phyloP scores from a whole-genome alignment of 2,329 filamentous ascomycete species.

The Epichloe aotearoae region DNA sequence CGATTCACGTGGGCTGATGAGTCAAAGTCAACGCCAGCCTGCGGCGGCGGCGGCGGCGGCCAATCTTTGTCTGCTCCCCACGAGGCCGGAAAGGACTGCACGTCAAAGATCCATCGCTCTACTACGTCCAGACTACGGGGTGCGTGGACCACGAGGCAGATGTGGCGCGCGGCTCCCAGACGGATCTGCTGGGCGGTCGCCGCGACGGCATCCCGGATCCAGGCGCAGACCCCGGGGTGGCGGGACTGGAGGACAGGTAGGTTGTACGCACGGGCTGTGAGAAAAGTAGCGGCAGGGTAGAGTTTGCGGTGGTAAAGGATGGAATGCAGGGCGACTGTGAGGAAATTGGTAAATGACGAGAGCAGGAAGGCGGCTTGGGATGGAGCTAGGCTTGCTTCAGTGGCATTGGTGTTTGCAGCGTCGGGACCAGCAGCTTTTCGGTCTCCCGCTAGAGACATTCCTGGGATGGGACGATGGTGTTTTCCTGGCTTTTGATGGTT shows the following conservation, averaged over 20 bases:
- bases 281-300: conserved; percentile 67
- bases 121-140: conserved; percentile 28
- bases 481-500: no score
- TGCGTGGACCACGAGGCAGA: conserved; percentile 36
- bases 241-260: conserved; percentile 74
- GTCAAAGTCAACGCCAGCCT: neutral
- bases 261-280: conserved; percentile 69
- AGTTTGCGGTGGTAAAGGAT: conserved; percentile 71
- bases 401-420: conserved; percentile 1
- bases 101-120: conserved; percentile 50
- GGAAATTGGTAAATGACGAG: conserved; percentile 61
- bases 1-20: conserved; percentile 11
- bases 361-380: conserved; percentile 37
- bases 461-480: neutral
- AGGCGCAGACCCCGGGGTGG: conserved; percentile 73
- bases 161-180: conserved; percentile 32
- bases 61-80: neutral
- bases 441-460: neutral
- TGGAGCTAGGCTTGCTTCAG: conserved; percentile 17
- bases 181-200: conserved; percentile 60
- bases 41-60: neutral
- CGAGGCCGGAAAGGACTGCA: conserved; percentile 32
- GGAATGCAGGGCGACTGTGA: conserved; percentile 72
- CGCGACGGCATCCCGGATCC: conserved; percentile 69
- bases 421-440: neutral